Evolutionary conservation across 257 asterid species (phyloP).

Genomic region (Marsdenia floribunda): DNA sequence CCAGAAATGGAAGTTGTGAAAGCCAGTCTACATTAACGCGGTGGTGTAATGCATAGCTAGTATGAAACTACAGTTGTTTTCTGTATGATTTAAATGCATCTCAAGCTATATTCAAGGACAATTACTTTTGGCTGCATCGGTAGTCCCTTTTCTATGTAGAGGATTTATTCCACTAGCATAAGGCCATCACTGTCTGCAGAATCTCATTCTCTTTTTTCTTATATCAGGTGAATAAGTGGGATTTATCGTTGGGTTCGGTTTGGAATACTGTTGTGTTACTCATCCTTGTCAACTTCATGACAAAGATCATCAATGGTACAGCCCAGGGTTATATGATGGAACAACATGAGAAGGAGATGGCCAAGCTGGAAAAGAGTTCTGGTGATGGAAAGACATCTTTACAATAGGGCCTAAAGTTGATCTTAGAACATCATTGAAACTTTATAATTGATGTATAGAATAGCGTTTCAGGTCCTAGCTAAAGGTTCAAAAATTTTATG

Average conservation of each 20-base stretch:
- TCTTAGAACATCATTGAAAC: too few relatives aligned
- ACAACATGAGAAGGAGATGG: slow-evolving; percentile 54
- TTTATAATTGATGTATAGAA: slow-evolving; percentile 12
- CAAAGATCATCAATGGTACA: slow-evolving; percentile 61
- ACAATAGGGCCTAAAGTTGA: too few relatives aligned
- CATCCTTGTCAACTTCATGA: slow-evolving; percentile 63
- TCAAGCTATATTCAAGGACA: background rate
- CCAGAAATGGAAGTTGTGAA: too few relatives aligned
- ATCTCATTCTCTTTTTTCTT: background rate
- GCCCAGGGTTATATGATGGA: slow-evolving; percentile 57
- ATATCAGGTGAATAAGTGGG: slow-evolving; percentile 57
- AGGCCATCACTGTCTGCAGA: background rate
- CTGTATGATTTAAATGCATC: too few relatives aligned
- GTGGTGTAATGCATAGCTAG: background rate
- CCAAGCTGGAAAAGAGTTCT: slow-evolving; percentile 38
- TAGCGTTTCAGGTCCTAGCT: background rate
- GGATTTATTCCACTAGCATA: background rate
- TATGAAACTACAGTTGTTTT: background rate
- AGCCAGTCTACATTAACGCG: background rate
- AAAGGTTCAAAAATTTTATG: slow-evolving; percentile 12
- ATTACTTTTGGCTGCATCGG: background rate
- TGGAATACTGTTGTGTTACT: slow-evolving; percentile 77
- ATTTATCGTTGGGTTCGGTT: slow-evolving; percentile 48
- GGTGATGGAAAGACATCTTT: background rate
- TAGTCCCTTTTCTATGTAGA: background rate